These are phyloP conservation scores for Boletus sp. DNA, from an alignment of 1,284 basidiomycete species.

Conservation along the genomic window DNA sequence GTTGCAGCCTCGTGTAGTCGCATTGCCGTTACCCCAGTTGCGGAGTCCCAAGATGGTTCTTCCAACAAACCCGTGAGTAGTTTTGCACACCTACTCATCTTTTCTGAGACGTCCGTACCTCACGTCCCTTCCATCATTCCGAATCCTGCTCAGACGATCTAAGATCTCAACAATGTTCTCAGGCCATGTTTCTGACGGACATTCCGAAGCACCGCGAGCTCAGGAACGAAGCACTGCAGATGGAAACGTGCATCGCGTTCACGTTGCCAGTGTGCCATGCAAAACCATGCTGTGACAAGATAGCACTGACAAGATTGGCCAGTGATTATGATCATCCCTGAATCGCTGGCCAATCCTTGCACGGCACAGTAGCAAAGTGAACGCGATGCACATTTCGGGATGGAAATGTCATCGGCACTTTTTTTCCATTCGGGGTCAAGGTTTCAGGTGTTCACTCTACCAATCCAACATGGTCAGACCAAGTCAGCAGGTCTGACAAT, in stretches of 20 bases:
- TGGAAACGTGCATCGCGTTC: too few species aligned
- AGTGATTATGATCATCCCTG: too few species aligned
- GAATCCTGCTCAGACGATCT: constrained; percentile 9
- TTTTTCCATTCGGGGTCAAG: constrained; percentile 14
- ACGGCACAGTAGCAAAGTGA: too few species aligned
- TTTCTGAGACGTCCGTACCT: background rate
- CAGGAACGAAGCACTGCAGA: constrained; percentile 11
- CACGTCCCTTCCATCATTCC: background rate
- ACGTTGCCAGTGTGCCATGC: too few species aligned
- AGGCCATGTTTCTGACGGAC: constrained; percentile 8
- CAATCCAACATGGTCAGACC: constrained; percentile 7
- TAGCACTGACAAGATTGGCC: too few species aligned
- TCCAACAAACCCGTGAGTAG: background rate
- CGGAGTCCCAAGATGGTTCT: constrained; percentile 21
- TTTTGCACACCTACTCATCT: background rate
- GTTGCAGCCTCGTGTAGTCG: constrained; percentile 20
- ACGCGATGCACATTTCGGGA: background rate
- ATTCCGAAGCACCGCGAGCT: constrained; percentile 6
- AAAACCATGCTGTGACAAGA: too few species aligned
- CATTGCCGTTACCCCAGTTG: constrained; percentile 22
- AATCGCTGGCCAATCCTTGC: too few species aligned
- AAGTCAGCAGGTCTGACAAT: constrained; percentile 26
- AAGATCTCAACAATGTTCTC: constrained; percentile 15
- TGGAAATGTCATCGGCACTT: constrained; percentile 11
- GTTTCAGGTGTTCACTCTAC: constrained; percentile 16